Percentiles rank a stretch among this genome's conserved stretches.
These are phyloP conservation scores for Stachybotrys elegans DNA, from an alignment of 2,329 filamentous ascomycete species.

Conservation along the genomic window DNA sequence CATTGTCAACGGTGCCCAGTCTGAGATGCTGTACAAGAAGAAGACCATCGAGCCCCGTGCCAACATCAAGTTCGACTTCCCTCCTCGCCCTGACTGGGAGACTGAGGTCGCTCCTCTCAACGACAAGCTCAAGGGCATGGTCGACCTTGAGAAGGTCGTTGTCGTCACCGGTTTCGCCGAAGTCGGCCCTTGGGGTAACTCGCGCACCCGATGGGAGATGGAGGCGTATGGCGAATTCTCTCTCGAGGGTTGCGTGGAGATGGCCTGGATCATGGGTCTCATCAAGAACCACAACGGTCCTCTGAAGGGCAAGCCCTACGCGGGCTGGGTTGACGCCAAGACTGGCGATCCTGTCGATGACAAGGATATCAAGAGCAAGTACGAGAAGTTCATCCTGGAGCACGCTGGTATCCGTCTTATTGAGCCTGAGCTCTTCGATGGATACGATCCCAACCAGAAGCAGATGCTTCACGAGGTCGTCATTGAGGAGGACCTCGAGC, in stretches of 20 bases:
- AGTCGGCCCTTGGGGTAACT: constrained; percentile 97
- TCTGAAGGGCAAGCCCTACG: constrained; percentile 93
- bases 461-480: constrained; percentile 96
- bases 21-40: constrained; percentile 90
- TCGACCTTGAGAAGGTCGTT: constrained; percentile 95
- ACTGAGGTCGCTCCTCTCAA: constrained; percentile 85
- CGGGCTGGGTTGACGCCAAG: constrained; percentile 95
- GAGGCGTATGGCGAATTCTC: constrained; percentile 96
- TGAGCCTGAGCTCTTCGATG: constrained; percentile 92
- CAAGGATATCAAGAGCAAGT: constrained; percentile 96
- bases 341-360: constrained; percentile 93
- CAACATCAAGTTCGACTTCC: constrained; percentile 98
- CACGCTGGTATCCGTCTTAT: constrained; percentile 97
- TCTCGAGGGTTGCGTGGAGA: constrained; percentile 94
- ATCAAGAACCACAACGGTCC: constrained; percentile 98
- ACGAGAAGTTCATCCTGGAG: constrained; percentile 93
- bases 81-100: constrained; percentile 85
- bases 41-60: constrained; percentile 88
- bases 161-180: constrained; percentile 97
- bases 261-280: constrained; percentile 99
- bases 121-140: constrained; percentile 88
- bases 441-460: constrained; percentile 98
- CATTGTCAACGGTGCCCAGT: constrained; percentile 89
- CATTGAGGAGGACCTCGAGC: constrained; percentile 93
- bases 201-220: constrained; percentile 98